Evolutionary conservation across 805 yeast genomes (phyloP).

Genomic region (Wickerhamiella vanderwaltii): DNA sequence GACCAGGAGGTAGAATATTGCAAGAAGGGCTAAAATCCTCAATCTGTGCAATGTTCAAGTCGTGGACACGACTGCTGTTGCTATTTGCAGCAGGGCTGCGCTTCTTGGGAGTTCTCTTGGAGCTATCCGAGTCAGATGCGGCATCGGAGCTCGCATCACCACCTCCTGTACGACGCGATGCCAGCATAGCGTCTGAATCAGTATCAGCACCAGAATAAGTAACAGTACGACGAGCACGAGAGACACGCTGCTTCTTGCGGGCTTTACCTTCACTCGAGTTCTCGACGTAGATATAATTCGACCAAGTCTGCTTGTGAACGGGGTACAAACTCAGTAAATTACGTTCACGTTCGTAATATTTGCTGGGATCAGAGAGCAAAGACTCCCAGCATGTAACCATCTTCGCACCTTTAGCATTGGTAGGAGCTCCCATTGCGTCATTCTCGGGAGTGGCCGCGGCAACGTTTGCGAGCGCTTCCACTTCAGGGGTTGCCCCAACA

Average conservation of each 20-base stretch:
- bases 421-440: background rate
- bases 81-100: slow-evolving; percentile 4
- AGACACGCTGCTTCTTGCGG: slow-evolving; percentile 13
- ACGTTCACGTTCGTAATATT: slow-evolving; percentile 25
- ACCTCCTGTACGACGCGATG: slow-evolving; percentile 6
- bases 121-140: slow-evolving; percentile 6
- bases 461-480: no score
- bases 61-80: slow-evolving; percentile 28
- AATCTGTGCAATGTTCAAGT: slow-evolving; percentile 30
- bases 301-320: slow-evolving; percentile 25
- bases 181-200: slow-evolving; percentile 7
- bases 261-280: slow-evolving; percentile 8
- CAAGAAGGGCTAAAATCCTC: slow-evolving; percentile 77
- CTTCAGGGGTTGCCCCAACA: slow-evolving; percentile 1
- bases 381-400: slow-evolving; percentile 26
- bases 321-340: slow-evolving; percentile 25
- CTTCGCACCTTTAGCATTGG: slow-evolving; percentile 10
- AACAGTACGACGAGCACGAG: slow-evolving; percentile 12
- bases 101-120: slow-evolving; percentile 11
- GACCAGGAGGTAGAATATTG: slow-evolving; percentile 49
- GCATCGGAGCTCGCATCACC: slow-evolving; percentile 2
- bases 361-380: slow-evolving; percentile 23
- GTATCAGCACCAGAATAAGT: background rate
- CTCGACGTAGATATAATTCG: slow-evolving; percentile 19
- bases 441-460: slow-evolving; percentile 1